Percentiles rank a stretch among this genome's conserved stretches.
phyloP scores from a whole-genome alignment of 805 yeast species.

The Lachancea sp. region DNA sequence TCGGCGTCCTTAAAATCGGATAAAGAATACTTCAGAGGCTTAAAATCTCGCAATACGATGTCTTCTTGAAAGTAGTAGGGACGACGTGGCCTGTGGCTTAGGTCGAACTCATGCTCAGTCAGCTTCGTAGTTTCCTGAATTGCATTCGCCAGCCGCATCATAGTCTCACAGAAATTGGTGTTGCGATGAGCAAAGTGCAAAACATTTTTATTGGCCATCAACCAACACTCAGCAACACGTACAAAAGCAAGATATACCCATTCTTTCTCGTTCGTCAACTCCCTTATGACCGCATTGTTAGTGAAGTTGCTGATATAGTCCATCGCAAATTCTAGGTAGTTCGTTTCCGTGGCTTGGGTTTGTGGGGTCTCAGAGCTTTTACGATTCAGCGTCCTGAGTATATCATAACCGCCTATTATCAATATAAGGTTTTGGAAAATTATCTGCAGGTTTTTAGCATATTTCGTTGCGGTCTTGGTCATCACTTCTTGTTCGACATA shows the following conservation, averaged over 20 bases:
- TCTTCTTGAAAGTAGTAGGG: conserved; percentile 17
- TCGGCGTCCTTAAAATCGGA: conserved; percentile 18
- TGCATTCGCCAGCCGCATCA: conserved; percentile 31
- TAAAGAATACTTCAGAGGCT: conserved; percentile 11
- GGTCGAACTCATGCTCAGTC: background rate
- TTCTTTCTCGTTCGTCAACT: conserved; percentile 23
- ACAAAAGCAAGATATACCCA: conserved; percentile 33
- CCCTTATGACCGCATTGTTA: conserved; percentile 27
- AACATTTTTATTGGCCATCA: conserved; percentile 44
- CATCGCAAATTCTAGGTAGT: conserved; percentile 38
- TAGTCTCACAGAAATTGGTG: conserved; percentile 27
- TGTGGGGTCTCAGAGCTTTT: conserved; percentile 5
- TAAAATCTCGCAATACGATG: conserved; percentile 14
- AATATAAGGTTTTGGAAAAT: conserved; percentile 22
- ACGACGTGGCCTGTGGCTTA: conserved; percentile 12
- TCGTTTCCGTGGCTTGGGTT: conserved; percentile 5
- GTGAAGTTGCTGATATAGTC: conserved; percentile 36
- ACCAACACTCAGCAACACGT: conserved; percentile 53
- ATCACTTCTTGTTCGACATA: conserved; percentile 16
- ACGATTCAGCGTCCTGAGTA: conserved; percentile 10
- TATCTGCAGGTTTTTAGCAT: conserved; percentile 22
- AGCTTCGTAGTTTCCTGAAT: conserved; percentile 17
- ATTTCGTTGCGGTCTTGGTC: conserved; percentile 24
- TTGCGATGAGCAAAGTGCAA: conserved; percentile 33
- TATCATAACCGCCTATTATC: conserved; percentile 27